Conservation (phyloP, 257 asterid species). For the Forsythia suspensa region DNA sequence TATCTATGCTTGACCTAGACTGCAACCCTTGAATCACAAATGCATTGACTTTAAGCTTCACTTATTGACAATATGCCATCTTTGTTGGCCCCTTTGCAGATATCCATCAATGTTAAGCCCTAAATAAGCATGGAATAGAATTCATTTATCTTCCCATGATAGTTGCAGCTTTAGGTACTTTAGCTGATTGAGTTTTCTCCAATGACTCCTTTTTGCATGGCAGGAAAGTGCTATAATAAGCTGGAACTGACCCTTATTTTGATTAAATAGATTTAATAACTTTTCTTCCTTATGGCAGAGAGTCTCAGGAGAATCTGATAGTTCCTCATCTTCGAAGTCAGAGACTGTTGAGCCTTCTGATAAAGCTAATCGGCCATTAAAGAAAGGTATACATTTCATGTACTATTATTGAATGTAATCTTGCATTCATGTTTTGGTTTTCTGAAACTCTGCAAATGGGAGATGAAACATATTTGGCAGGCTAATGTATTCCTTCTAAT, state of each 20-base stretch:
- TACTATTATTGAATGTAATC: constrained; percentile 9
- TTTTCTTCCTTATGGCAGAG: constrained; percentile 45
- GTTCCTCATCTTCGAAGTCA: constrained; percentile 55
- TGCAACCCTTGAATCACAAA: neutral
- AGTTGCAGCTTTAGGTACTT: constrained; percentile 12
- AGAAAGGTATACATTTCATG: constrained; percentile 54
- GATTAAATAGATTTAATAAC: neutral
- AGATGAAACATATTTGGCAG: neutral
- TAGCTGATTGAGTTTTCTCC: neutral
- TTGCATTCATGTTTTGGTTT: neutral
- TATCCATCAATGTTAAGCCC: neutral
- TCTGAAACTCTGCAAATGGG: neutral
- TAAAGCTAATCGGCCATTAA: constrained; percentile 50
- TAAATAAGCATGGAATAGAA: constrained; percentile 11
- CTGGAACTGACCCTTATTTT: constrained; percentile 14
- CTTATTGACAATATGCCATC: constrained; percentile 4
- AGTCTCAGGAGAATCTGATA: constrained; percentile 66
- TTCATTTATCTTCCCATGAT: constrained; percentile 7
- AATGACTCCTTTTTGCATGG: neutral
- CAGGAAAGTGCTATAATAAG: constrained; percentile 11
- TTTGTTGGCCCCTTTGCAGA: constrained; percentile 2
- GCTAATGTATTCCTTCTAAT: neutral
- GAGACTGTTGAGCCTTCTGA: constrained; percentile 54
- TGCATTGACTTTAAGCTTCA: neutral
- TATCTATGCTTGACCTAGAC: neutral